Percentiles rank a stretch among this genome's conserved stretches.
phyloP scores from a whole-genome alignment of 1,284 basidiomycete genomes.

The Xerocomus nothofagi region DNA sequence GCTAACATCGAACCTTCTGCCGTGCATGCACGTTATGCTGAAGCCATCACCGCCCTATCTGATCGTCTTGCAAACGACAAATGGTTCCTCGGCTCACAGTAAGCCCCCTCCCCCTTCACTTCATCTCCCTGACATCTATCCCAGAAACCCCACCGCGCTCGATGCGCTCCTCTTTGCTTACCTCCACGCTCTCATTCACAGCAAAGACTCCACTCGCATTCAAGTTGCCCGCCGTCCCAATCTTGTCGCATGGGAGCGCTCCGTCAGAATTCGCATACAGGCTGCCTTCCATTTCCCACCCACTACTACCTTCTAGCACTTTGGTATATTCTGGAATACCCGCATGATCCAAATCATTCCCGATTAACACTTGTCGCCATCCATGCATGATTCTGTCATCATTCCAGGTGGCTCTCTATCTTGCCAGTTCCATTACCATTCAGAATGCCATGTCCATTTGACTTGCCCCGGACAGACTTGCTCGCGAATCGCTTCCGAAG shows the following conservation, averaged over 20 bases:
- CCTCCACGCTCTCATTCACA: slow-evolving; percentile 61
- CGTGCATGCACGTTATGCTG: slow-evolving; percentile 60
- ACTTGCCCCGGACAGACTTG: slow-evolving; percentile 13
- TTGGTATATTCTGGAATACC: slow-evolving; percentile 22
- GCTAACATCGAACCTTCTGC: slow-evolving; percentile 49
- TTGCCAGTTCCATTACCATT: slow-evolving; percentile 22
- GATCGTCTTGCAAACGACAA: slow-evolving; percentile 70
- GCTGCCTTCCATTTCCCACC: slow-evolving; percentile 43
- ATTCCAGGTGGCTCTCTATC: slow-evolving; percentile 13
- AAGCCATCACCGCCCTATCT: slow-evolving; percentile 69
- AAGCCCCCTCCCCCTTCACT: slow-evolving; percentile 29
- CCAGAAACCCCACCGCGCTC: slow-evolving; percentile 64
- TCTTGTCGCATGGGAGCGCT: slow-evolving; percentile 73
- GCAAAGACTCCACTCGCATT: slow-evolving; percentile 49
- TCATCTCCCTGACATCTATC: slow-evolving; percentile 7
- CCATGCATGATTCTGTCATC: not conserved
- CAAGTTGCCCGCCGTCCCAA: slow-evolving; percentile 70
- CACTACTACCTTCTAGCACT: slow-evolving; percentile 8
- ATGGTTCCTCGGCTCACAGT: slow-evolving; percentile 79
- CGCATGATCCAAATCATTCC: slow-evolving; percentile 3
- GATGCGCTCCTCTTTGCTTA: slow-evolving; percentile 81
- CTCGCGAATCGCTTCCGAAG: slow-evolving; percentile 52
- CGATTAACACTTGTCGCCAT: not conserved
- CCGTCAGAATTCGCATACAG: slow-evolving; percentile 59
- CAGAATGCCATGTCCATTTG: slow-evolving; percentile 12